A percentile compares a stretch with the other conserved stretches of the same genome.
phyloP scores from a whole-genome alignment of 2,329 filamentous ascomycete species.

The Rutstroemia sp. region DNA sequence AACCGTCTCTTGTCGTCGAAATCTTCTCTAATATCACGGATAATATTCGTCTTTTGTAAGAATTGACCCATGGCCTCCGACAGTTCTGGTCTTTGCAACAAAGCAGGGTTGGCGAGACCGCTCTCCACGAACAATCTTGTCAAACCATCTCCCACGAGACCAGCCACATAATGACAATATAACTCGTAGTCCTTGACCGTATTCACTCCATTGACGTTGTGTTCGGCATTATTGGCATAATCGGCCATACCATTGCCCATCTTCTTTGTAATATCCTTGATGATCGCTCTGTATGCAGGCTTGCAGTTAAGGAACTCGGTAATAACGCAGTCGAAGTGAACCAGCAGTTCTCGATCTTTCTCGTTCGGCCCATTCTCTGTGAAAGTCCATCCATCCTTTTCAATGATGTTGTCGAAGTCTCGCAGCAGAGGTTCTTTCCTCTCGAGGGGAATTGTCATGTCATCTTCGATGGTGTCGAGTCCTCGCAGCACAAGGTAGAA shows the following conservation, averaged over 20 bases:
- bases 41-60: slow-evolving; percentile 97
- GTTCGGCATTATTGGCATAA: slow-evolving; percentile 77
- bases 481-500: slow-evolving; percentile 93
- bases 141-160: slow-evolving; percentile 89
- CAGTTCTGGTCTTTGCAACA: slow-evolving; percentile 70
- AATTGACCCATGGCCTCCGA: slow-evolving; percentile 97
- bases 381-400: slow-evolving; percentile 86
- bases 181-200: slow-evolving; percentile 86
- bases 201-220: slow-evolving; percentile 72
- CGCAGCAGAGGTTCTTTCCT: slow-evolving; percentile 83
- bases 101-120: slow-evolving; percentile 75
- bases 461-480: slow-evolving; percentile 97
- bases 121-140: slow-evolving; percentile 86
- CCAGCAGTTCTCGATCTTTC: slow-evolving; percentile 87
- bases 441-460: slow-evolving; percentile 80
- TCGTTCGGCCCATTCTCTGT: slow-evolving; percentile 79
- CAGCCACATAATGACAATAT: slow-evolving; percentile 98
- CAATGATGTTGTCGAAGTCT: slow-evolving; percentile 71
- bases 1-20: slow-evolving; percentile 80
- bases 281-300: slow-evolving; percentile 73
- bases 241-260: slow-evolving; percentile 99
- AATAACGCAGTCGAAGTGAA: slow-evolving; percentile 85
- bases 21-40: slow-evolving; percentile 90
- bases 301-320: slow-evolving; percentile 85
- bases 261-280: slow-evolving; percentile 84